phyloP scores from a whole-genome alignment of 169 alveolate species.

The Eimeria nieschulzi region DNA sequence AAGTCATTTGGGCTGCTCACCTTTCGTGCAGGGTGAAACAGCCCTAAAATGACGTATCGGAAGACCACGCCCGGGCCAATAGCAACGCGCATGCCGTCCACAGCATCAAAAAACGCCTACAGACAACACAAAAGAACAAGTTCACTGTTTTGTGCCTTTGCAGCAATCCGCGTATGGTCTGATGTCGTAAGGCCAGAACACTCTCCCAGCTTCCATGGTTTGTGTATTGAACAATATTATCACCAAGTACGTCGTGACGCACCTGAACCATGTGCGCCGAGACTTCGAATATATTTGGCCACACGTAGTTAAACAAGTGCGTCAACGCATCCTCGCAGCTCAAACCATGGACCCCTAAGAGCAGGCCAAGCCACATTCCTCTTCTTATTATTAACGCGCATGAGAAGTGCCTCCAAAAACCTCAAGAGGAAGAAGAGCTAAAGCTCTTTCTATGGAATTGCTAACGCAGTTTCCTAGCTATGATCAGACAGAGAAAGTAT shows the following conservation, averaged over 20 bases:
- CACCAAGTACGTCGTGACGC: not conserved
- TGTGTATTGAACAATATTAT: not conserved
- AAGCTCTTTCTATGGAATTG: no score
- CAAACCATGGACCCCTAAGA: conserved; percentile 81
- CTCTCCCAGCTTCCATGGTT: no score
- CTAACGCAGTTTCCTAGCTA: no score
- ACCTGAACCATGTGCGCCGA: conserved; percentile 95
- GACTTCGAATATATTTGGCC: conserved; percentile 99
- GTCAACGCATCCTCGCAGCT: conserved; percentile 93
- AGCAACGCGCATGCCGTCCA: conserved; percentile 98
- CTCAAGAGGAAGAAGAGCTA: not conserved
- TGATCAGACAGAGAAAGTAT: no score
- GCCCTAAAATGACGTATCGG: conserved; percentile 96
- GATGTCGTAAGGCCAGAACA: no score
- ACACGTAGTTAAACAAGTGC: conserved; percentile 97
- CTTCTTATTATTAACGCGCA: not conserved
- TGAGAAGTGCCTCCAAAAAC: not conserved
- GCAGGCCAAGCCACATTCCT: not conserved
- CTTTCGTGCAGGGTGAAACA: conserved; percentile 99
- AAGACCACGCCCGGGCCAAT: conserved; percentile 98
- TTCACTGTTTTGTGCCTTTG: not conserved
- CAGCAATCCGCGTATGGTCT: not conserved
- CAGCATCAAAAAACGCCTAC: conserved; percentile 98
- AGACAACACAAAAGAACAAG: not conserved
- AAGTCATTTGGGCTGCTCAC: conserved; percentile 82